Conservation (phyloP, 257 asterid species). For the Echium plantagineum region DNA sequence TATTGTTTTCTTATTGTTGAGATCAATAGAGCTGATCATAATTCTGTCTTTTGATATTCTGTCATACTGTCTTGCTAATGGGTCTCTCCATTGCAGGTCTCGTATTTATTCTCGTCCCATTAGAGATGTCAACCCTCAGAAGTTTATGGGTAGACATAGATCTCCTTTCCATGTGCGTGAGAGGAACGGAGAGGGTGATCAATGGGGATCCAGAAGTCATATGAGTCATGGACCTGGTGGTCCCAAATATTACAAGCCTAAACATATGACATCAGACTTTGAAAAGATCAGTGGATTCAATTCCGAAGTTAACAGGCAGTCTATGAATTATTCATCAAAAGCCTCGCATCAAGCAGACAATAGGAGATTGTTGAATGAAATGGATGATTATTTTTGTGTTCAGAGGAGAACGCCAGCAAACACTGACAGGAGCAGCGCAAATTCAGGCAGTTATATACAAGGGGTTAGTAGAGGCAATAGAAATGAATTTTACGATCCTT, state of each 20-base stretch:
- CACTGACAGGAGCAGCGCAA: slow-evolving; percentile 30
- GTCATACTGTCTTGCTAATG: neutral
- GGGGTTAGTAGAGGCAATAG: slow-evolving; percentile 32
- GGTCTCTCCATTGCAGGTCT: slow-evolving; percentile 25
- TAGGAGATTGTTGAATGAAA: slow-evolving; percentile 46
- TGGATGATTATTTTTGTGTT: too few relatives aligned
- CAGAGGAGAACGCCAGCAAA: slow-evolving; percentile 30
- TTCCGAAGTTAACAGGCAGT: slow-evolving; percentile 33
- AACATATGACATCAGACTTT: slow-evolving; percentile 23
- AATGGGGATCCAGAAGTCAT: too few relatives aligned
- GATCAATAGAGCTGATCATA: neutral
- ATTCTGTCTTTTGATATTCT: neutral
- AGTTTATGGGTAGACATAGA: too few relatives aligned
- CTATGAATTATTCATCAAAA: slow-evolving; percentile 24
- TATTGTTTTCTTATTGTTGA: neutral
- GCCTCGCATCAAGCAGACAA: slow-evolving; percentile 31
- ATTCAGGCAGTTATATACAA: slow-evolving; percentile 31
- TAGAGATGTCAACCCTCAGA: too few relatives aligned
- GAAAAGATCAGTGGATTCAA: slow-evolving; percentile 34
- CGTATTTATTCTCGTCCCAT: too few relatives aligned
- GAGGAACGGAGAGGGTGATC: too few relatives aligned
- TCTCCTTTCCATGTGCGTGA: too few relatives aligned
- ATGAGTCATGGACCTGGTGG: too few relatives aligned
- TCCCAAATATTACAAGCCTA: too few relatives aligned
- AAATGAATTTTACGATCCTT: slow-evolving; percentile 29